Evolutionary conservation across 1,139 yeast genomes (phyloP), one percentile per base, ranked within the genome.

Genomic region (Candida glucosophila): DNA sequence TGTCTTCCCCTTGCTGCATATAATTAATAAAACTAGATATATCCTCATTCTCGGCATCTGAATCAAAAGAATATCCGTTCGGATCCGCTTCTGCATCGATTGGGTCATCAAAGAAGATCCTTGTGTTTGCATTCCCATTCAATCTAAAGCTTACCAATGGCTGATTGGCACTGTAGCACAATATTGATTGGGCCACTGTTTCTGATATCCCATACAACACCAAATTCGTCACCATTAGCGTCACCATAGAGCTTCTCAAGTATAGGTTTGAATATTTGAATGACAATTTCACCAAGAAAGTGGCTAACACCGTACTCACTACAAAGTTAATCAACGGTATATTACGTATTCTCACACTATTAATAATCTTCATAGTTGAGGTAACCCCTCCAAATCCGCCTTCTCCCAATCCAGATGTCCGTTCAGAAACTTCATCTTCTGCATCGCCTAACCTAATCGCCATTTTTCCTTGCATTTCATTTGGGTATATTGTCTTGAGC

Each of bases 201-300:
- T 88, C 98, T 0, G 96, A 86, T 6, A 86, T 73, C 0, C 95
- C 96, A 47, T 77, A 83, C 4, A 88, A 58, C 8, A 88, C 73
- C 20, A 82, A 57, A 44, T 88, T 88, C 1, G 96, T 77, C n/a
- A 79, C 73, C 30, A 83, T 71, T 24, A 88, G 82, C 4, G 96
- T 86, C 11, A 80, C 47, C 15, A 86, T 52, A 1, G 92, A 77
- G 29, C 74, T 74, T 33, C 58, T 64, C 41, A 69, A 67, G 48
- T 86, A 86, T 27, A 83, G 48, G n/a, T 59, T 63, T 26, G 75
- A 74, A 44, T 78, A 79, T 27, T 65, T 63, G 16, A 70, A 59
- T 3, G 81, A 71, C 24, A 76, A 55, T 33, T 63, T 68, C 29
- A 66, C 41, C 9, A 79, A 49, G 23, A 77, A 58, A 19, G 47